These are phyloP conservation scores for Verticillium klebahnii DNA, from an alignment of 2,329 filamentous ascomycete species.

Conservation along the genomic window DNA sequence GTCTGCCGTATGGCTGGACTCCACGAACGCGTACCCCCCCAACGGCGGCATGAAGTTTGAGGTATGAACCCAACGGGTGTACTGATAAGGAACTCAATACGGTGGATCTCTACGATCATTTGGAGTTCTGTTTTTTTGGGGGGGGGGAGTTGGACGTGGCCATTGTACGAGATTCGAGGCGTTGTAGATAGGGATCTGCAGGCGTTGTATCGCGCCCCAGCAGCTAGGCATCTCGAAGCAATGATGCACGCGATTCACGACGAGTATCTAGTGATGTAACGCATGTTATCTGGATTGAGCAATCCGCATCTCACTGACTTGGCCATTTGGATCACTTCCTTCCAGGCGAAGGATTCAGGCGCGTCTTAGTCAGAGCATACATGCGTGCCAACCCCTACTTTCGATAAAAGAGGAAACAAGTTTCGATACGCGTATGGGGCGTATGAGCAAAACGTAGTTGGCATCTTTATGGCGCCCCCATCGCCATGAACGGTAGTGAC, in stretches of 20 bases:
- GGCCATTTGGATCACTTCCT: too few relatives aligned
- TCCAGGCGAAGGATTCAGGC: too few relatives aligned
- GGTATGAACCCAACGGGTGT: neutral
- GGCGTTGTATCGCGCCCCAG: neutral
- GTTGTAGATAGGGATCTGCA: conserved; percentile 8
- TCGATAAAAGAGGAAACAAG: too few relatives aligned
- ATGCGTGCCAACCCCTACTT: too few relatives aligned
- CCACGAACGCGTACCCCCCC: neutral
- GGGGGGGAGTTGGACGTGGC: neutral
- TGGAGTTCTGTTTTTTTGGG: neutral
- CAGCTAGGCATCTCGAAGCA: neutral
- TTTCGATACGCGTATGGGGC: too few relatives aligned
- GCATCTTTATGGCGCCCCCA: too few relatives aligned
- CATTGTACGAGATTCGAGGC: neutral
- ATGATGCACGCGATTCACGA: neutral
- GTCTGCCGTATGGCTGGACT: neutral
- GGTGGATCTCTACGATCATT: neutral
- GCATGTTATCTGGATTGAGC: neutral
- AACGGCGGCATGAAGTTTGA: neutral
- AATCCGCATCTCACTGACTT: neutral
- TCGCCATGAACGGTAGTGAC: too few relatives aligned
- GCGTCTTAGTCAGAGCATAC: too few relatives aligned
- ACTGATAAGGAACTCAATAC: neutral
- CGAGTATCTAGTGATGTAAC: too few relatives aligned
- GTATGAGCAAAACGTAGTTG: too few relatives aligned